These are phyloP conservation scores for Talaromyces piceae DNA, from an alignment of 2,329 filamentous ascomycete species.

Conservation along the genomic window DNA sequence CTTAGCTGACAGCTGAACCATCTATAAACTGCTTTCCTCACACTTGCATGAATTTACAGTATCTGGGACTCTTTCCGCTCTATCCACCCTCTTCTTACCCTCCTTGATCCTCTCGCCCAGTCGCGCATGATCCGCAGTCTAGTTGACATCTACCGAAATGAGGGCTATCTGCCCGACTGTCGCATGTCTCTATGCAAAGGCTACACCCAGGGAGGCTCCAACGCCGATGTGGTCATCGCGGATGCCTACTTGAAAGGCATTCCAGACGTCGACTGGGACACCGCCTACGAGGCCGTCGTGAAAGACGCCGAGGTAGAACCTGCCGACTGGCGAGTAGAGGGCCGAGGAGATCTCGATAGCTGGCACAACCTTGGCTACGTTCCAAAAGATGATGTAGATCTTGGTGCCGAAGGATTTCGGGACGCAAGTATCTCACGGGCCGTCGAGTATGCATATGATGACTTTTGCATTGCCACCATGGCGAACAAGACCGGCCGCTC, in stretches of 20 bases:
- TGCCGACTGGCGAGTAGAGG: slow-evolving; percentile 61
- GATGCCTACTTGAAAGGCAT: slow-evolving; percentile 64
- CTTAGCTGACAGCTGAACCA: too few species aligned
- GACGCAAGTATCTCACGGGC: slow-evolving; percentile 66
- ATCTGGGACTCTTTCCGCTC: slow-evolving; percentile 67
- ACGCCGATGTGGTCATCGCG: slow-evolving; percentile 61
- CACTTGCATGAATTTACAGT: too few species aligned
- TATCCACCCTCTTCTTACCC: slow-evolving; percentile 61
- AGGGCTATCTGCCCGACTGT: slow-evolving; percentile 67
- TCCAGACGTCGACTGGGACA: slow-evolving; percentile 58
- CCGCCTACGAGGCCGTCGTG: slow-evolving; percentile 62
- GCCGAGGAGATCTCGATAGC: slow-evolving; percentile 61
- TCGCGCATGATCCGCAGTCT: slow-evolving; percentile 62
- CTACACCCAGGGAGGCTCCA: slow-evolving; percentile 67
- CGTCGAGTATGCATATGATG: slow-evolving; percentile 71
- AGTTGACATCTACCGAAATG: slow-evolving; percentile 62
- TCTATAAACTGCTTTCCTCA: too few species aligned
- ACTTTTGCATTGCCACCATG: slow-evolving; percentile 61
- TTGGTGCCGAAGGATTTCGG: slow-evolving; percentile 58
- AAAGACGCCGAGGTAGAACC: slow-evolving; percentile 68
- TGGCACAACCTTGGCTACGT: slow-evolving; percentile 69
- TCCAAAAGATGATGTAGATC: slow-evolving; percentile 61
- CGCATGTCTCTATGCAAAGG: slow-evolving; percentile 70
- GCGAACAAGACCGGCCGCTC: slow-evolving; percentile 50
- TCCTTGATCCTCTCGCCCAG: slow-evolving; percentile 58